A percentile compares a stretch with the other conserved stretches of the same genome.
These are phyloP conservation scores for Moringa oleifera DNA, from an alignment of 345 rosid species.

Conservation along the genomic window DNA sequence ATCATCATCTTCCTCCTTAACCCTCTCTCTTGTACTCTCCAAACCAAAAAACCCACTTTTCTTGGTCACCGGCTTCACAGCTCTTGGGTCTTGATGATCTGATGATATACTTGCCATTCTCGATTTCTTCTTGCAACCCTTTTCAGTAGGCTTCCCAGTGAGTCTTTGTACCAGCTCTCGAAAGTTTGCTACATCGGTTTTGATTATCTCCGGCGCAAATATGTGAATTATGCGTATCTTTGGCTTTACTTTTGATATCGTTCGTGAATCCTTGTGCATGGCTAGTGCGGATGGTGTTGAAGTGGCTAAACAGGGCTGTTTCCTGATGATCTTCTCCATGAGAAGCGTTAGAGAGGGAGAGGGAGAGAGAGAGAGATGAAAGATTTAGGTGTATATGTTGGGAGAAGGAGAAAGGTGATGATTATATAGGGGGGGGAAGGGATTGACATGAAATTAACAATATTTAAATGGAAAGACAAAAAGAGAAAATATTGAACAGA, in stretches of 20 bases:
- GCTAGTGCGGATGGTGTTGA: constrained; percentile 33
- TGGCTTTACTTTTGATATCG: constrained; percentile 63
- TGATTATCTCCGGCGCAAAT: constrained; percentile 92
- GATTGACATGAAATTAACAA: too few relatives aligned
- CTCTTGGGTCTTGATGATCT: constrained; percentile 1
- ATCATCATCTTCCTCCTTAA: constrained; percentile 29
- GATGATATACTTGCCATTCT: constrained; percentile 12
- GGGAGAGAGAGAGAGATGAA: constrained; percentile 32
- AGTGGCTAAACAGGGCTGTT: constrained; percentile 21
- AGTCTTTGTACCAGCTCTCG: constrained; percentile 86
- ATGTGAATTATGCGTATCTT: constrained; percentile 81
- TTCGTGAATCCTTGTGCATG: constrained; percentile 44
- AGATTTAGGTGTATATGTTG: too few relatives aligned
- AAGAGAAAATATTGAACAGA: too few relatives aligned
- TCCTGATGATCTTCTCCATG: constrained; percentile 39
- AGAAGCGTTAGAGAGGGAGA: too few relatives aligned
- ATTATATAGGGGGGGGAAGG: too few relatives aligned
- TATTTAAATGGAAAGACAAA: too few relatives aligned
- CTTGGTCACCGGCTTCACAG: constrained; percentile 9
- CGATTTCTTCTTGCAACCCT: constrained; percentile 19
- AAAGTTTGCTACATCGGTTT: constrained; percentile 83
- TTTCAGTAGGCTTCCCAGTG: too few relatives aligned
- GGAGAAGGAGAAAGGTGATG: too few relatives aligned
- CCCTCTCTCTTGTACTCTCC: constrained; percentile 15
- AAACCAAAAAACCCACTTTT: constrained; percentile 20